Evolutionary conservation across 345 rosid species (phyloP), one percentile per base, ranked within the genome.

Genomic region (Erodium maritimum): DNA sequence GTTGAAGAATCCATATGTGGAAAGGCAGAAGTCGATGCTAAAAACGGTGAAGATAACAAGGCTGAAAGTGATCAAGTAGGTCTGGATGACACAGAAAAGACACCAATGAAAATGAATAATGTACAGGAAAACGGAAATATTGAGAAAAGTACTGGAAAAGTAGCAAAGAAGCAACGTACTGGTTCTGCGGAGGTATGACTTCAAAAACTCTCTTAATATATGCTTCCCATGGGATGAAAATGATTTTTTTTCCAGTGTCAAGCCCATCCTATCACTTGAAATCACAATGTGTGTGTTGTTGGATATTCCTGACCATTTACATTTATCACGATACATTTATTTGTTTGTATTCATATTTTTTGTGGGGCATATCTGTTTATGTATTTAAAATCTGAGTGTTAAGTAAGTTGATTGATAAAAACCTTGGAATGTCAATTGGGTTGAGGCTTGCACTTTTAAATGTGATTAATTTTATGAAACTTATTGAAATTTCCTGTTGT

Each of bases 161-260:
- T 73, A 17, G 50, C 22, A 52, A 82, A 80, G 70, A 77, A 69
- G 61, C 69, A 79, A 54, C 60, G 6, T 19, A 70, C 75, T 67
- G 82, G 77, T 68, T 86, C 90, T 34, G 81, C 70, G 37, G 84
- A 79, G 91, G 96, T 85, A 75, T 29, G 64, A 9, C 29, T 58
- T 56, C 12, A 56, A 17, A 23, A 25, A 29, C 8, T 29, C 37
- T 29, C 37, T 29, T 17, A 11, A 55, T 55, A 22, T 55, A 55
- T 11, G 57, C 17, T 55, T 0, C 25, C 20, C 2, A 12, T 22
- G 4, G n/a, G 23, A 11, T 3, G 22, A 21, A 23, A 10, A 1
- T n/a, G n/a, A n/a, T n/a, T n/a, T n/a, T n/a, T 13, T 54, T 20
- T 3, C 17, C 21, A 13, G 1, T 54, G 23, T 21, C 17, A 21